phyloP scores from a whole-genome alignment of 2,329 filamentous ascomycete species.

The Beauveria sp. region DNA sequence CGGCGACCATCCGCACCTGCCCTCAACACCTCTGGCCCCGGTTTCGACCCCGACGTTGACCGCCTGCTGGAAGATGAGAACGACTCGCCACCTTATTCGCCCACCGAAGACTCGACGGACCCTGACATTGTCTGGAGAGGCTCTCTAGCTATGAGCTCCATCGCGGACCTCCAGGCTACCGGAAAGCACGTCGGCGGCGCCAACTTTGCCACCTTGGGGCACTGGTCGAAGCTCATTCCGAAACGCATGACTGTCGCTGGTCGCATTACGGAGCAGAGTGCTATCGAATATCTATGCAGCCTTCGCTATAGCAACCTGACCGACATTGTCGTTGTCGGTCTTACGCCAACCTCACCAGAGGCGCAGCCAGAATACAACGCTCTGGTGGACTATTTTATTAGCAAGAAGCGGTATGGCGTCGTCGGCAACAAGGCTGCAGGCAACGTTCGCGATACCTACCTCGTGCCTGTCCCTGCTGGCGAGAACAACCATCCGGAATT shows the following conservation, averaged over 20 bases:
- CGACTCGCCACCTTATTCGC: slow-evolving; percentile 75
- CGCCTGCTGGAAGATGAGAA: slow-evolving; percentile 76
- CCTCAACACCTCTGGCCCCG: slow-evolving; percentile 45
- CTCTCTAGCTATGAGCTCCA: slow-evolving; percentile 64
- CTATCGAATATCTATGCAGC: slow-evolving; percentile 85
- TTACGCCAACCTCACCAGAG: slow-evolving; percentile 56
- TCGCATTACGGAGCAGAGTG: slow-evolving; percentile 73
- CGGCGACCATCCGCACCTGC: slow-evolving; percentile 42
- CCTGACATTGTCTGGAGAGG: slow-evolving; percentile 74
- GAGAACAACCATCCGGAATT: slow-evolving; percentile 71
- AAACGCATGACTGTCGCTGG: slow-evolving; percentile 63
- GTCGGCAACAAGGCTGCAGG: slow-evolving; percentile 66
- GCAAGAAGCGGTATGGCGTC: slow-evolving; percentile 79
- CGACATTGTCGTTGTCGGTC: slow-evolving; percentile 73
- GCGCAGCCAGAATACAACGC: slow-evolving; percentile 59
- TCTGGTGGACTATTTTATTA: slow-evolving; percentile 81
- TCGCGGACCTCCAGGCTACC: slow-evolving; percentile 68
- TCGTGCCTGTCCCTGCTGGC: slow-evolving; percentile 76
- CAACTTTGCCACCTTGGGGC: slow-evolving; percentile 56
- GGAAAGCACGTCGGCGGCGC: slow-evolving; percentile 81
- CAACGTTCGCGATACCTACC: slow-evolving; percentile 82
- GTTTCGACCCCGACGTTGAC: slow-evolving; percentile 83
- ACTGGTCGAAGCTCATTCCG: slow-evolving; percentile 71
- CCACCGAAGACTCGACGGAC: slow-evolving; percentile 61
- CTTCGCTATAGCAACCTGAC: slow-evolving; percentile 74